phyloP scores from a whole-genome alignment of 2,329 filamentous ascomycete species.

The Trichophaea hybrida region DNA sequence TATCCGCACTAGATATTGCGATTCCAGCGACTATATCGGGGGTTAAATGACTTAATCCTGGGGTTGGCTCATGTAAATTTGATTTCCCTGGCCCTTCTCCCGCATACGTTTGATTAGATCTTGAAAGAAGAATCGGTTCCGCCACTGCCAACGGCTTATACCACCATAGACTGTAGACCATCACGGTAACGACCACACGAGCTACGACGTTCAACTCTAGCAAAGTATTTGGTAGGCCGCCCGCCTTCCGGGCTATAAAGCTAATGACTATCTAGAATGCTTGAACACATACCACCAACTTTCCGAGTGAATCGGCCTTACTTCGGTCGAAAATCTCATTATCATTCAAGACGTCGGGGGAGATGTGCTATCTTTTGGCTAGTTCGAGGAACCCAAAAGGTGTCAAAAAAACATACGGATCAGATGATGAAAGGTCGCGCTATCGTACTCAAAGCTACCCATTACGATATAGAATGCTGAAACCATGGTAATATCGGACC shows the following conservation, averaged over 20 bases:
- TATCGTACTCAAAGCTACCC: too few relatives aligned
- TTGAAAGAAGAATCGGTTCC: not conserved
- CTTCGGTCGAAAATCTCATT: constrained; percentile 11
- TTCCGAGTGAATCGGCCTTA: constrained; percentile 19
- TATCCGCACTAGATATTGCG: too few relatives aligned
- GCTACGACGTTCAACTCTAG: constrained; percentile 8
- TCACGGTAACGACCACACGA: not conserved
- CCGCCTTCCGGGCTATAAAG: constrained; percentile 11
- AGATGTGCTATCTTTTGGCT: not conserved
- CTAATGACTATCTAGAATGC: constrained; percentile 12
- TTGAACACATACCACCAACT: constrained; percentile 11
- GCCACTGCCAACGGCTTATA: not conserved
- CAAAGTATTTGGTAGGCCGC: constrained; percentile 9
- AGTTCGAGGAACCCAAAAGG: not conserved
- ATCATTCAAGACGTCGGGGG: not conserved
- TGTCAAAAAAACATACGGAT: not conserved
- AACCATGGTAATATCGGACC: too few relatives aligned
- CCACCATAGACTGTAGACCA: not conserved
- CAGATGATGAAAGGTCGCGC: not conserved
- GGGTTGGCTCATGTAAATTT: too few relatives aligned
- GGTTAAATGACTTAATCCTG: too few relatives aligned
- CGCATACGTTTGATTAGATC: too few relatives aligned
- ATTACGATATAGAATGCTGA: too few relatives aligned
- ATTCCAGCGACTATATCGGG: too few relatives aligned
- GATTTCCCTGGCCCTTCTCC: too few relatives aligned